phyloP scores from a whole-genome alignment of 1,139 yeast genomes.

The Arxiozyma heterogenica region DNA sequence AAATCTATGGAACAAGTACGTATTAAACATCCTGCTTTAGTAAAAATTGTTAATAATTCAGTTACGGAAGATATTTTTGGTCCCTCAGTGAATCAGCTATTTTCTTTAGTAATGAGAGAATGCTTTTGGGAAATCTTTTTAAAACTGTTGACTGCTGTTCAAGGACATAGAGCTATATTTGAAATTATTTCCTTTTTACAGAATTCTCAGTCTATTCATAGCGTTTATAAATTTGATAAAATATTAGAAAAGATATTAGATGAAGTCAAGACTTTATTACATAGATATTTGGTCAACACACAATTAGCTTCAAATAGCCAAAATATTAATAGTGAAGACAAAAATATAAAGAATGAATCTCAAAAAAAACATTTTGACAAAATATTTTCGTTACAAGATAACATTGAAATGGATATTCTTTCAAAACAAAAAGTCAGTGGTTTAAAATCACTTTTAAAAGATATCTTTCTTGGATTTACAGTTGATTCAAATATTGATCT shows the following conservation, averaged over 20 bases:
- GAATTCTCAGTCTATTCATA: conserved; percentile 17
- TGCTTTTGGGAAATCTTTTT: conserved; percentile 61
- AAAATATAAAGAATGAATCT: conserved; percentile 7
- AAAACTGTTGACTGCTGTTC: conserved; percentile 54
- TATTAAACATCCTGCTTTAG: conserved; percentile 40
- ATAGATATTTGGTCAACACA: conserved; percentile 19
- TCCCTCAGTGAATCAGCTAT: conserved; percentile 37
- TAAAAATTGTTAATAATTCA: conserved; percentile 21
- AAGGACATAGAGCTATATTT: conserved; percentile 57
- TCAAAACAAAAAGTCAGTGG: conserved; percentile 37
- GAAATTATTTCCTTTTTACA: conserved; percentile 41
- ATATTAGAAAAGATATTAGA: conserved; percentile 52
- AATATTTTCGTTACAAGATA: conserved; percentile 34
- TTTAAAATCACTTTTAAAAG: conserved; percentile 40
- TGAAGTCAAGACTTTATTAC: conserved; percentile 44
- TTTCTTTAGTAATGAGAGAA: conserved; percentile 55
- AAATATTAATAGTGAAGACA: not conserved
- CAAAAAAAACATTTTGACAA: conserved; percentile 17
- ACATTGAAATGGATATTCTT: conserved; percentile 24
- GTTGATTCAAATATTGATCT: conserved; percentile 31
- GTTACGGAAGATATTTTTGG: conserved; percentile 27
- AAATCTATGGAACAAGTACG: conserved; percentile 59
- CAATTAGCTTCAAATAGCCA: not conserved
- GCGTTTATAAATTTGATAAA: conserved; percentile 38
- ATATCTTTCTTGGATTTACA: conserved; percentile 54